Conservation (phyloP, 2,329 filamentous ascomycete genomes). For the Davidsoniella virescens region DNA sequence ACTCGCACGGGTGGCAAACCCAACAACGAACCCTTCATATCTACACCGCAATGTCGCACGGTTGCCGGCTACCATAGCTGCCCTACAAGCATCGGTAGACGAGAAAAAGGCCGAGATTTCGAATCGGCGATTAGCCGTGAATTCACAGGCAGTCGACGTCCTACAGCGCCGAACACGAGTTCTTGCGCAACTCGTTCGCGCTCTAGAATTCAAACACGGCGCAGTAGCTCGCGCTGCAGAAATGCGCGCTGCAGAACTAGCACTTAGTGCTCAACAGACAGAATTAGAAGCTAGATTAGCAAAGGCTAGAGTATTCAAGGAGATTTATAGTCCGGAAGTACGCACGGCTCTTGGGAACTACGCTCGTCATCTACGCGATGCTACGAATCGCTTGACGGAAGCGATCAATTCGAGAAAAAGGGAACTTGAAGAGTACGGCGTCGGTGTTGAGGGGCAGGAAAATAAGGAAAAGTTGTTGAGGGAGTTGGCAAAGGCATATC, state of each 20-base stretch:
- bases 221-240: constrained; percentile 33
- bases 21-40: constrained; percentile 35
- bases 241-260: constrained; percentile 30
- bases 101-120: constrained; percentile 22
- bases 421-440: constrained; percentile 35
- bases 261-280: constrained; percentile 27
- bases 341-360: constrained; percentile 30
- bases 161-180: constrained; percentile 25
- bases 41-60: constrained; percentile 40
- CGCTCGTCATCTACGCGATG: constrained; percentile 31
- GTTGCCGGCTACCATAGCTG: constrained; percentile 25
- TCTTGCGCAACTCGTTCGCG: constrained; percentile 28
- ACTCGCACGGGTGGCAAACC: constrained; percentile 30
- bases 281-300: constrained; percentile 24
- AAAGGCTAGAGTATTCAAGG: constrained; percentile 21
- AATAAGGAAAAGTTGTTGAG: constrained; percentile 33
- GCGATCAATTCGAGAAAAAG: constrained; percentile 24
- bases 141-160: constrained; percentile 13
- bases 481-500: constrained; percentile 36
- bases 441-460: constrained; percentile 22
- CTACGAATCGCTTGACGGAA: constrained; percentile 29
- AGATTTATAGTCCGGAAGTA: constrained; percentile 31
- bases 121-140: constrained; percentile 24
- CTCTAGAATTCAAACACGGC: constrained; percentile 39
- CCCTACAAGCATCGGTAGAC: constrained; percentile 22